Conservation (phyloP, 176 grass and related monocot species). For the Chloris gayana region DNA sequence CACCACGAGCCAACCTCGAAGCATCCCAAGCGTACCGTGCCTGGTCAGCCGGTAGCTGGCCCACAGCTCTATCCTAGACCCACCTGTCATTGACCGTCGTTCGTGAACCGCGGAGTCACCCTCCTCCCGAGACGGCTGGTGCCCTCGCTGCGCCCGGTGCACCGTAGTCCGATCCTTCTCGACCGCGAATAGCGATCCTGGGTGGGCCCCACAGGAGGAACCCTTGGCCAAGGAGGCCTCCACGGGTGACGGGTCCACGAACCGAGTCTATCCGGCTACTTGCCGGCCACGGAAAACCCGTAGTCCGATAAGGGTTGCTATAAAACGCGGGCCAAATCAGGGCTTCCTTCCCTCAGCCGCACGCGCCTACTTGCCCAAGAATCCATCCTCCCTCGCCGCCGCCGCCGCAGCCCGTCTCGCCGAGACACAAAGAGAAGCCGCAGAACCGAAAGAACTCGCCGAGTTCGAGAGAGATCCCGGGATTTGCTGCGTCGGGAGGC, state of each 20-base stretch:
- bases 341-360: slow-evolving; percentile 38
- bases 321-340: slow-evolving; percentile 29
- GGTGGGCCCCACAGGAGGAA: not conserved
- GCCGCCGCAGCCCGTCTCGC: slow-evolving; percentile 41
- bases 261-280: not conserved
- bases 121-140: not conserved
- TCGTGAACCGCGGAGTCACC: not conserved
- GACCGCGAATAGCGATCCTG: not conserved
- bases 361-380: slow-evolving; percentile 36
- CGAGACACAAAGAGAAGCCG: not conserved
- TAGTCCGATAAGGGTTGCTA: not conserved
- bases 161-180: not conserved
- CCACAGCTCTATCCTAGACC: not conserved
- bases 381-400: slow-evolving; percentile 21
- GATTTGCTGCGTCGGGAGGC: slow-evolving; percentile 20
- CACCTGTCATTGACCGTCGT: not conserved
- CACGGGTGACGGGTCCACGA: not conserved
- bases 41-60: slow-evolving; percentile 30
- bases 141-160: slow-evolving; percentile 5
- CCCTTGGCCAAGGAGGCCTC: not conserved
- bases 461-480: not conserved
- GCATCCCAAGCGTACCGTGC: slow-evolving; percentile 18
- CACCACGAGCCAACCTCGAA: slow-evolving; percentile 17
- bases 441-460: not conserved
- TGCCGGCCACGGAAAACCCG: slow-evolving; percentile 29